Base-by-base conservation (phyloP, 2,329 filamentous ascomycete species). In the Colletotrichum tamarilloi region DNA sequence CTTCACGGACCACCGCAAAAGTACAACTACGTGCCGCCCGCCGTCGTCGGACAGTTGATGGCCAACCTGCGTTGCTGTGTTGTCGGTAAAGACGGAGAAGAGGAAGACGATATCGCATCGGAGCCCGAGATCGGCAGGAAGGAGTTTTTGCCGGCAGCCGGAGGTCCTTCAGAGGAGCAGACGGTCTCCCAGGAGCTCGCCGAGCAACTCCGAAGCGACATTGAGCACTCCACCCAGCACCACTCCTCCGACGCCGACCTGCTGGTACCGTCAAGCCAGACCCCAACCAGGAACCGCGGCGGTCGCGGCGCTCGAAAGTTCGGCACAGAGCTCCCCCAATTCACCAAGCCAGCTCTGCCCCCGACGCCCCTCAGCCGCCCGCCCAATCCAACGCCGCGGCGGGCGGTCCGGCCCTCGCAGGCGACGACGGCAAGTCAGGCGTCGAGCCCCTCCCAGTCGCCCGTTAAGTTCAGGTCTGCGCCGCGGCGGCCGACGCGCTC, bases 61-160 rank as follows among this genome's bases (percentile, higher is more conserved):
- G 88, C 86, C 65, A 92, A 92, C 71, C 78, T 92, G 42, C 83
- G 87, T 19, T 85, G 85, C 53, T 86, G 88, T 5, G 78, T 91
- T 1, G 86, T 91, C 68, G 75, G 78, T 5, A 76, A 77, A 0
- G 77, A 78, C 35, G 78, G 80, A 4, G 67, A 73, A 9, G 73
- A 75, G 6, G 75, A 77, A 8, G 70, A 71, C 2, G 66, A 74
- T 9, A 66, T 67, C 0, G 70, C 75, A 1, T 19, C 62, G 5
- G 64, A 68, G 3, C 49, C 66, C 6, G 60, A 70, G n/a, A 42
- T 46, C 35, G 60, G 66, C 58, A 35, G 72, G 73, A 42, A 49
- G 14, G 67, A 56, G 14, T 26, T 60, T 24, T 72, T 42, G 2
- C 75, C 58, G 28, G 70, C 12, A 64, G 73, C 67, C 42, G 76